Evolutionary conservation across 108 stramenopile genomes (phyloP).

Genomic region (Thalassiosira profunda): DNA sequence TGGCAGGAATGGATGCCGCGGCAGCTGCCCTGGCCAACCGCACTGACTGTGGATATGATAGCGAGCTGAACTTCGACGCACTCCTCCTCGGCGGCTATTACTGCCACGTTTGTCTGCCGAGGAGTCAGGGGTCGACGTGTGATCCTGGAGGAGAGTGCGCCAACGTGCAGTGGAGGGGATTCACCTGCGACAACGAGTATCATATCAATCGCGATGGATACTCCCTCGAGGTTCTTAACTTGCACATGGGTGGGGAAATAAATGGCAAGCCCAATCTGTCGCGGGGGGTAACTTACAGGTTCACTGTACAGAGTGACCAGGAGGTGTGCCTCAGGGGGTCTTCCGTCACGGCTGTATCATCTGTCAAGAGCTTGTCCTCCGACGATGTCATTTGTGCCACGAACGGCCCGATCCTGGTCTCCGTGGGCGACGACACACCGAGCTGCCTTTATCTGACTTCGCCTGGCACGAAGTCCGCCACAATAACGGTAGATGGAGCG

Average conservation of each 20-base stretch:
- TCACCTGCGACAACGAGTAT: slow-evolving; percentile 52
- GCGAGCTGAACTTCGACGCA: slow-evolving; percentile 57
- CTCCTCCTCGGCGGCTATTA: slow-evolving; percentile 59
- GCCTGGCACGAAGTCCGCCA: no score
- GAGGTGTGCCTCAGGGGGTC: no score
- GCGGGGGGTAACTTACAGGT: background rate
- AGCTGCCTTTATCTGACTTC: background rate
- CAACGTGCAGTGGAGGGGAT: slow-evolving; percentile 52
- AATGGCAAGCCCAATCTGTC: background rate
- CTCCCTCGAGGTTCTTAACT: no score
- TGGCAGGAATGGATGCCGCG: slow-evolving; percentile 53
- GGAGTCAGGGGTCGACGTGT: slow-evolving; percentile 18
- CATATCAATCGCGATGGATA: background rate
- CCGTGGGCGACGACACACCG: background rate
- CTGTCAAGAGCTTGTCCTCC: background rate
- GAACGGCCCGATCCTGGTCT: background rate
- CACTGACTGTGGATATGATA: slow-evolving; percentile 53
- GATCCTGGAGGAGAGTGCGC: slow-evolving; percentile 29
- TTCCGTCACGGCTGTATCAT: background rate
- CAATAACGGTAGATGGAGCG: no score
- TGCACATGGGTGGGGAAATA: no score
- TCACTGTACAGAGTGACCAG: background rate
- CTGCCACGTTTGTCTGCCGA: slow-evolving; percentile 49
- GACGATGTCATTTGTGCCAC: background rate
- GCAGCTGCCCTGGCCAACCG: slow-evolving; percentile 50